These are phyloP conservation scores for Phanerodontia chrysosporium DNA, from an alignment of 768 basidiomycete species.

Conservation along the genomic window DNA sequence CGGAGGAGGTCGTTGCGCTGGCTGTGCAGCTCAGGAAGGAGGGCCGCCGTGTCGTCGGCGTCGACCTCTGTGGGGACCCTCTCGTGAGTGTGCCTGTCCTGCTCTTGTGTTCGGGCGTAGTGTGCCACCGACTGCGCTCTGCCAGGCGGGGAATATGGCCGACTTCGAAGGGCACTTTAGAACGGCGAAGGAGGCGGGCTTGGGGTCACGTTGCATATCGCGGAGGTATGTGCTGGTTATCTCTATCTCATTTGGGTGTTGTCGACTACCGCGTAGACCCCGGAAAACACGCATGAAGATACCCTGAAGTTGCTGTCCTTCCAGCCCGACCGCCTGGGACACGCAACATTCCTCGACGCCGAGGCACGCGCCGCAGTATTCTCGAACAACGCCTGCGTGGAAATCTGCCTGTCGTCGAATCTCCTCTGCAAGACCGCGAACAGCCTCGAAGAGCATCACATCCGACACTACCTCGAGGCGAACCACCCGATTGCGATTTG, in stretches of 20 bases:
- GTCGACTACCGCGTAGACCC: slow-evolving; percentile 34
- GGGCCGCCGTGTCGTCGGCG: slow-evolving; percentile 65
- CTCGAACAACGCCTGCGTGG: slow-evolving; percentile 55
- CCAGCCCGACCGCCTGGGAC: slow-evolving; percentile 66
- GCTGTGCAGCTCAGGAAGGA: slow-evolving; percentile 50
- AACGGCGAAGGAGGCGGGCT: slow-evolving; percentile 53
- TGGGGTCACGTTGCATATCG: slow-evolving; percentile 76
- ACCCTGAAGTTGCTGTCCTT: slow-evolving; percentile 57
- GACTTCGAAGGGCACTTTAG: slow-evolving; percentile 48
- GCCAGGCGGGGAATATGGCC: slow-evolving; percentile 51
- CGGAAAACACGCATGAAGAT: slow-evolving; percentile 48
- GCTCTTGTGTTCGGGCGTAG: neutral
- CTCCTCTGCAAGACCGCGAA: slow-evolving; percentile 70
- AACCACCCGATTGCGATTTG: slow-evolving; percentile 74
- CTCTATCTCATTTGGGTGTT: neutral
- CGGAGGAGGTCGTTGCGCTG: slow-evolving; percentile 53
- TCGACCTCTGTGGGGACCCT: slow-evolving; percentile 83
- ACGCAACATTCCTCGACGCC: slow-evolving; percentile 74
- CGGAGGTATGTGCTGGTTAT: slow-evolving; percentile 50
- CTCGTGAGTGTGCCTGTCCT: slow-evolving; percentile 20
- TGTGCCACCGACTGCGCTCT: neutral
- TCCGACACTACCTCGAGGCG: slow-evolving; percentile 56
- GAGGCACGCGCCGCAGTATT: slow-evolving; percentile 55
- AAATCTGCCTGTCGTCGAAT: slow-evolving; percentile 82
- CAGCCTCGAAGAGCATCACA: slow-evolving; percentile 66